Conservation (phyloP, 2,329 filamentous ascomycete genomes). For the Penicillium sp. region DNA sequence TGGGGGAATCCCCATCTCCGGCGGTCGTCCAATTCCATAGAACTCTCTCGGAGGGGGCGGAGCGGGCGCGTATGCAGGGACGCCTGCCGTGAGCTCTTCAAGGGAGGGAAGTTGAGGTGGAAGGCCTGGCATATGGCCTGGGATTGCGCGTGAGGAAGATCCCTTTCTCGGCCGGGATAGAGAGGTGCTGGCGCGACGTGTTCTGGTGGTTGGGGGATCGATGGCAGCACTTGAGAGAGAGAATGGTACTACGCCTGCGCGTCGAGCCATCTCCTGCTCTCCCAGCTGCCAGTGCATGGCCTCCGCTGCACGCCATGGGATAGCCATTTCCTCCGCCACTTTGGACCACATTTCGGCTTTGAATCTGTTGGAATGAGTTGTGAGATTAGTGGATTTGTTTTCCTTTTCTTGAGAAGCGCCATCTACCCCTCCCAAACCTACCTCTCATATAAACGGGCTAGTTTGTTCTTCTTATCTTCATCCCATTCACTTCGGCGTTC, state of each 20-base stretch:
- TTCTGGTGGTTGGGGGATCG: slow-evolving; percentile 38
- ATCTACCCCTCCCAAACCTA: slow-evolving; percentile 40
- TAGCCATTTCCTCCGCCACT: slow-evolving; percentile 85
- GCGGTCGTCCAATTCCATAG: slow-evolving; percentile 28
- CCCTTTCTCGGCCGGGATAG: slow-evolving; percentile 35
- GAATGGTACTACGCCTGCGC: slow-evolving; percentile 83
- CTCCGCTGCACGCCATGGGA: slow-evolving; percentile 91
- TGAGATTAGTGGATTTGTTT: slow-evolving; percentile 7
- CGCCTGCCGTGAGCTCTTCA: slow-evolving; percentile 41
- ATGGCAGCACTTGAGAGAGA: slow-evolving; percentile 53
- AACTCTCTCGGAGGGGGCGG: slow-evolving; percentile 29
- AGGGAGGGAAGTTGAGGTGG: slow-evolving; percentile 37
- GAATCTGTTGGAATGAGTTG: slow-evolving; percentile 54
- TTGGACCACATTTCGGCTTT: slow-evolving; percentile 97
- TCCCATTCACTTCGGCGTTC: slow-evolving; percentile 91
- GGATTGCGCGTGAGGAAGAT: slow-evolving; percentile 32
- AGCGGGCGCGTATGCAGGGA: slow-evolving; percentile 38
- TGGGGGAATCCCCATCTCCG: slow-evolving; percentile 26
- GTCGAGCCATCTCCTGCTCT: slow-evolving; percentile 83
- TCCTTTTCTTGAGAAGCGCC: background rate
- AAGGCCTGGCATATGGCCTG: slow-evolving; percentile 17
- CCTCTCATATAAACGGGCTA: slow-evolving; percentile 90
- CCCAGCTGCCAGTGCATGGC: slow-evolving; percentile 98
- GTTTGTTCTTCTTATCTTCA: slow-evolving; percentile 93
- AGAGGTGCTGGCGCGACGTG: slow-evolving; percentile 33